These are phyloP conservation scores for Lentinula guzmanii DNA, from an alignment of 768 basidiomycete genomes.

Conservation along the genomic window DNA sequence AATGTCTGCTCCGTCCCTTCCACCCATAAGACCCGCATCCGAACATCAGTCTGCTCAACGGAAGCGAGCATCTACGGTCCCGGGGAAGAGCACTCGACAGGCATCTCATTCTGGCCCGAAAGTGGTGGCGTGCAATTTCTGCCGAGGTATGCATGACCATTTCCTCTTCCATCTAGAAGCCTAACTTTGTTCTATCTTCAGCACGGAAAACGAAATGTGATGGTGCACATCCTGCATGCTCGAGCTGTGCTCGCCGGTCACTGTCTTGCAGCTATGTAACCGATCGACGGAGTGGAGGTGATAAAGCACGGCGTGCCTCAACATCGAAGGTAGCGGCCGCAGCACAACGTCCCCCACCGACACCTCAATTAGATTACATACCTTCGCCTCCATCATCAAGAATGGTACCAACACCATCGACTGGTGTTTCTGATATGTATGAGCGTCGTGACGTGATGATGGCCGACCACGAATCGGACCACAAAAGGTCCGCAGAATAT, in stretches of 20 bases:
- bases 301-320: conserved; percentile 38
- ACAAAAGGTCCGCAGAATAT: conserved; percentile 57
- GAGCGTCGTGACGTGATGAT: conserved; percentile 34
- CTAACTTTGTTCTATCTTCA: conserved; percentile 20
- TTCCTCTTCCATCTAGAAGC: background rate
- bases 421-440: conserved; percentile 26
- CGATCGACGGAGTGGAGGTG: conserved; percentile 40
- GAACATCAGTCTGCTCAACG: conserved; percentile 65
- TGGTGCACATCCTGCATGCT: conserved; percentile 79
- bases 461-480: conserved; percentile 45
- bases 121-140: conserved; percentile 86
- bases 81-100: conserved; percentile 53
- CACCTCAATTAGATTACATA: conserved; percentile 36
- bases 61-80: conserved; percentile 64
- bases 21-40: conserved; percentile 59
- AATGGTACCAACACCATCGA: conserved; percentile 44
- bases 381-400: conserved; percentile 54
- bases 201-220: conserved; percentile 89
- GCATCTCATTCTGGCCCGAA: conserved; percentile 71
- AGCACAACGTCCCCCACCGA: conserved; percentile 16
- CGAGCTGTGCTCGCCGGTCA: conserved; percentile 73
- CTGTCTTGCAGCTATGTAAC: conserved; percentile 80
- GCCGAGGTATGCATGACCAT: conserved; percentile 55
- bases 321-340: conserved; percentile 31
- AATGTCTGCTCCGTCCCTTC: conserved; percentile 60